These are phyloP conservation scores for Pyrrhoderma lamaoense DNA, from an alignment of 1,284 basidiomycete genomes.

Conservation along the genomic window DNA sequence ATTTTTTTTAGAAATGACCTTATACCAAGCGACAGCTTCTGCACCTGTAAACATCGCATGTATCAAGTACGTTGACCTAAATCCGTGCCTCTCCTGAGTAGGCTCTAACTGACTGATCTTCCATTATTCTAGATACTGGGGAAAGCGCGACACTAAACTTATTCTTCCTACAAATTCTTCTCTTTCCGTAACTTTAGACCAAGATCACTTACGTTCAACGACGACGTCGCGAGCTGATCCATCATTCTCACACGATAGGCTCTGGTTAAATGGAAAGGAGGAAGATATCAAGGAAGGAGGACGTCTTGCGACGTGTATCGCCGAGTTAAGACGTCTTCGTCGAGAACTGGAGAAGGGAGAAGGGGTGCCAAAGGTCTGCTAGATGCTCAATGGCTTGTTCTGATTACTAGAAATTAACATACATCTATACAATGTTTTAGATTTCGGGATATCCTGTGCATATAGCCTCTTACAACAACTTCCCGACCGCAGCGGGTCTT, in stretches of 20 bases:
- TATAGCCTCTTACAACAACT: conserved; percentile 96
- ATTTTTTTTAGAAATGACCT: conserved; percentile 38
- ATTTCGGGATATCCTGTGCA: conserved; percentile 71
- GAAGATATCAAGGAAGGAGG: conserved; percentile 83
- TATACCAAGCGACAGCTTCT: conserved; percentile 83
- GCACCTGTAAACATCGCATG: conserved; percentile 96
- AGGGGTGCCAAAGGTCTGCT: conserved; percentile 57
- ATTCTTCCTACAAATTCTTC: conserved; percentile 98
- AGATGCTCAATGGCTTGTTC: neutral
- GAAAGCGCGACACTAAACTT: conserved; percentile 92
- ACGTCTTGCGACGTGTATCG: conserved; percentile 79
- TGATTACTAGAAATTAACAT: neutral
- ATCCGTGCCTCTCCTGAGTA: too few species aligned
- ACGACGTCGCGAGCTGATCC: conserved; percentile 87
- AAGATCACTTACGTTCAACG: conserved; percentile 91
- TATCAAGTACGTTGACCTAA: conserved; percentile 67
- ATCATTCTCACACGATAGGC: conserved; percentile 66
- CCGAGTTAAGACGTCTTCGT: conserved; percentile 79
- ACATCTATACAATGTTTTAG: conserved; percentile 30
- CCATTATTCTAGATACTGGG: conserved; percentile 80
- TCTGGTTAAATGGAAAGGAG: conserved; percentile 94
- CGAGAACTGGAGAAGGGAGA: conserved; percentile 67
- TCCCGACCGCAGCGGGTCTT: conserved; percentile 96
- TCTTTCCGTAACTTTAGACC: conserved; percentile 92
- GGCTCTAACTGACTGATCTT: too few species aligned